Percentiles rank a stretch among this genome's conserved stretches.
phyloP scores from a whole-genome alignment of 306 rosid genomes.

The Vicia sativa region DNA sequence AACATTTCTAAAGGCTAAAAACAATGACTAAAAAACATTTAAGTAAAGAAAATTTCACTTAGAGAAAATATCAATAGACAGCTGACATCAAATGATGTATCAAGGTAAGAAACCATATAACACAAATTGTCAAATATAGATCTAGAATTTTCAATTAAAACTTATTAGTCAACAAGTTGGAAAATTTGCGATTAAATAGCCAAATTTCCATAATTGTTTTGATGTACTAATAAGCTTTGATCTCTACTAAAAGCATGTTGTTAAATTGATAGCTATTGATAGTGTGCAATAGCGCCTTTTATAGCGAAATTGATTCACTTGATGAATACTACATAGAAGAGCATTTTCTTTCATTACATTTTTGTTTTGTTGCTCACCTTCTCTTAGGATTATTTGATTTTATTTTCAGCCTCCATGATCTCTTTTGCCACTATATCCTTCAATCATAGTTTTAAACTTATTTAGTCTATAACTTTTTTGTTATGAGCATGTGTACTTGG shows the following conservation, averaged over 20 bases:
- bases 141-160: conserved; percentile 21
- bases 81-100: conserved; percentile 21
- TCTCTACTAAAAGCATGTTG: conserved; percentile 20
- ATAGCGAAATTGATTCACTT: not conserved
- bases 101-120: conserved; percentile 29
- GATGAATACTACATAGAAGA: not conserved
- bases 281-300: not conserved
- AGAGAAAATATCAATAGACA: conserved; percentile 31
- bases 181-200: conserved; percentile 4
- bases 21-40: conserved; percentile 29
- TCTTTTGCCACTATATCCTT: not conserved
- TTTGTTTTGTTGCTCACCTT: not conserved
- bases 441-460: not conserved
- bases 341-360: not conserved
- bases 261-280: conserved; percentile 8
- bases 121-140: conserved; percentile 21
- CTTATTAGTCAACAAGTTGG: conserved; percentile 23
- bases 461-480: not conserved
- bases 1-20: conserved; percentile 30
- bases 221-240: conserved; percentile 16
- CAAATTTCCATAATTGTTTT: conserved; percentile 18
- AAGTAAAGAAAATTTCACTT: conserved; percentile 12
- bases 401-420: not conserved
- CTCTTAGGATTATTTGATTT: not conserved
- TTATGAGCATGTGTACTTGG: not conserved